A percentile compares a stretch with the other conserved stretches of the same genome.
Conservation (phyloP, 306 rosid species). For the Begonia loranthoides region DNA sequence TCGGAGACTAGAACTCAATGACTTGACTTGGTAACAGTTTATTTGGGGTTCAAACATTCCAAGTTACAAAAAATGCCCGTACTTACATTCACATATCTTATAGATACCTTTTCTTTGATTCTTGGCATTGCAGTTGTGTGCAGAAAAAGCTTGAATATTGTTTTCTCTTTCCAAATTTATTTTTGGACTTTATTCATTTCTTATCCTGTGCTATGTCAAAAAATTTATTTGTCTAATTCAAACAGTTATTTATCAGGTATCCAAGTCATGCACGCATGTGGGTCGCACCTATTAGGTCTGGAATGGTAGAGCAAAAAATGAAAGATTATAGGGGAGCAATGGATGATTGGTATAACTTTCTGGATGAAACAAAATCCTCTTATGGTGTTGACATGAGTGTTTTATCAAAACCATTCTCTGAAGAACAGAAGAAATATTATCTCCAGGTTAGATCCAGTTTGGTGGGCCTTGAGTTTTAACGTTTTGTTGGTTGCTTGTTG, state of each 20-base stretch:
- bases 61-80: too few species aligned
- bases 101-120: too few species aligned
- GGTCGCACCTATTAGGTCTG: conserved; percentile 88
- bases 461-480: not conserved
- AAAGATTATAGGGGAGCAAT: conserved; percentile 54
- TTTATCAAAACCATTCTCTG: conserved; percentile 66
- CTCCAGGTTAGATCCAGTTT: conserved; percentile 53
- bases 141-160: not conserved
- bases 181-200: not conserved
- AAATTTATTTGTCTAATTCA: conserved; percentile 3
- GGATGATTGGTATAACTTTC: conserved; percentile 73
- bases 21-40: too few species aligned
- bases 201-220: not conserved
- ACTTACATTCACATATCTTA: too few species aligned
- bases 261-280: conserved; percentile 98
- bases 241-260: conserved; percentile 50
- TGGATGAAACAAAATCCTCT: conserved; percentile 43
- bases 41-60: too few species aligned
- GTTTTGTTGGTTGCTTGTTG: too few species aligned
- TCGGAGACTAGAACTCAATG: too few species aligned
- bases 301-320: conserved; percentile 48
- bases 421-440: conserved; percentile 91
- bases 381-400: conserved; percentile 93
- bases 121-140: not conserved
- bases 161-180: not conserved